Base-by-base conservation (phyloP, 345 rosid species). In the Citrus mangshanensis region DNA sequence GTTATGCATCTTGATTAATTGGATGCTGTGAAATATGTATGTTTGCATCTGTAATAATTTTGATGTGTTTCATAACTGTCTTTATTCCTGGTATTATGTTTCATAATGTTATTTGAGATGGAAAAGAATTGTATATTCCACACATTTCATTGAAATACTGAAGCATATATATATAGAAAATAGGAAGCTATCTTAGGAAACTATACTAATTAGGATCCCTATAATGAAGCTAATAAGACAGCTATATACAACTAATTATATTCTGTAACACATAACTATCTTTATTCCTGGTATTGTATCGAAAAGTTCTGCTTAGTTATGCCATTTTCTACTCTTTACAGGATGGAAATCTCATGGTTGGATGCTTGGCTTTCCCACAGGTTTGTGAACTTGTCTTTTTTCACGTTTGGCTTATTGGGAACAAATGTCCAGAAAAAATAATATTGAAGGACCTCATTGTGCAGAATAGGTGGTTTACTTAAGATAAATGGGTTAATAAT, bases 341-440 rank as follows among this genome's bases (percentile, higher is more conserved):
- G 98, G 98, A 91, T 81, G 94, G 96, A 70, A 92, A 91, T 81
- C 94, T 90, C 83, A 91, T 95, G 97, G 99, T 95, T 83, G 97
- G 99, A 66, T 95, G 99, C 90, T 81, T 84, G 76, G 89, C 93
- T 55, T 95, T 54, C 82, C 99, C 99, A 22, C 93, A 92, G 94
- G 98, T 95, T 82, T 49, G 83, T 82, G 62, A 62, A n/a, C 67
- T 75, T 82, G 13, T 65, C 22, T 16, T 28, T 49, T 70, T 22
- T n/a, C 65, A 38, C 27, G 24, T 56, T 46, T 64, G 59, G 58
- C 9, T 51, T 28, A 51, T 4, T 46, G 7, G 14, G 46, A 70
- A 16, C 35, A 42, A 32, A 25, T 70, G 73, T 42, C 27, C 28
- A 9, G 58, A 27, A 9, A 69, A 68, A 68, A 68, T 40, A 68